Evolutionary conservation across 2,329 filamentous ascomycete species (phyloP).

Genomic region (Tolypocladium endophyticum): DNA sequence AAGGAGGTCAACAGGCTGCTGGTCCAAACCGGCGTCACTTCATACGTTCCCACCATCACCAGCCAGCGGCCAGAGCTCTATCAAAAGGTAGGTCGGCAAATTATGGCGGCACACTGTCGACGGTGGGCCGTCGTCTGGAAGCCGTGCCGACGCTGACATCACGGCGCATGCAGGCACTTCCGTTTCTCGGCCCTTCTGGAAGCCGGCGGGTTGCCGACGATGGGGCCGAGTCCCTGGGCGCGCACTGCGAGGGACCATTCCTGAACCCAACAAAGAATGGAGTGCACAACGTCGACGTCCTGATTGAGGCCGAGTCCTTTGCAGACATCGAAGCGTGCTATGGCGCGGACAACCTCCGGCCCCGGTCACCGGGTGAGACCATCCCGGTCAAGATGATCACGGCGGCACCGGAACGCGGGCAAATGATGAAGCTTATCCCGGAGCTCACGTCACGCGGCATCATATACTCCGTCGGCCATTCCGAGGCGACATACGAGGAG

Average conservation of each 20-base stretch:
- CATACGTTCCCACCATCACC: constrained; percentile 76
- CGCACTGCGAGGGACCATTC: constrained; percentile 87
- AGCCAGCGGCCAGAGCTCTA: constrained; percentile 77
- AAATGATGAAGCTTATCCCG: constrained; percentile 59
- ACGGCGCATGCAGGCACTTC: constrained; percentile 44
- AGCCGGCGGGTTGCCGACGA: constrained; percentile 45
- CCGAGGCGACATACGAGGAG: constrained; percentile 77
- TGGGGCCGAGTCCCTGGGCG: constrained; percentile 79
- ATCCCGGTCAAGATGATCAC: constrained; percentile 68
- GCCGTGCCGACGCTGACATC: background rate
- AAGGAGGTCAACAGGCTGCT: constrained; percentile 60
- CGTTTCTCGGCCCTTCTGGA: constrained; percentile 66
- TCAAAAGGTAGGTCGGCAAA: constrained; percentile 39
- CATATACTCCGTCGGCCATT: constrained; percentile 73
- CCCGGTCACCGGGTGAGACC: constrained; percentile 20
- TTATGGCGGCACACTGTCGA: background rate
- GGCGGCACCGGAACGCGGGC: constrained; percentile 69
- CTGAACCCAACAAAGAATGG: constrained; percentile 75
- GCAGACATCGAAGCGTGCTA: constrained; percentile 61
- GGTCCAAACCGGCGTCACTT: constrained; percentile 73
- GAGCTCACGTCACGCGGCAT: constrained; percentile 56
- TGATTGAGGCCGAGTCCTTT: constrained; percentile 54
- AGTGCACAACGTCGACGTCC: constrained; percentile 66
- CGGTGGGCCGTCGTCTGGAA: background rate
- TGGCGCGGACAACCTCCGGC: constrained; percentile 55